These are phyloP conservation scores for Sungouiozyma ichnusensis DNA, from an alignment of 805 yeast species.

Conservation along the genomic window DNA sequence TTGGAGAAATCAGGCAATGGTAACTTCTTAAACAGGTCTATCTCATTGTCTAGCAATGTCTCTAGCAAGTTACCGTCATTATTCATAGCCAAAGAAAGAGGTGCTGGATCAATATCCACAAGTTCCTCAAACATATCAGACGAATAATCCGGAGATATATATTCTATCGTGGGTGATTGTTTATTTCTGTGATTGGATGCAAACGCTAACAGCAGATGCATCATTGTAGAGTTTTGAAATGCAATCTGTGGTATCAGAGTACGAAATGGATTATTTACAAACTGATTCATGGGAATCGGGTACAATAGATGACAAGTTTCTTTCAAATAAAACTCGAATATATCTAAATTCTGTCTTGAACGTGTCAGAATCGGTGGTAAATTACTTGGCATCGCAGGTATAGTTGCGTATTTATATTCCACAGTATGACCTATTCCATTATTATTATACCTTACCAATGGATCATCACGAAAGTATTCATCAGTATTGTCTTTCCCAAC, in stretches of 20 bases:
- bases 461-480: neutral
- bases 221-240: slow-evolving; percentile 40
- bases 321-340: slow-evolving; percentile 52
- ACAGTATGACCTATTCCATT: neutral
- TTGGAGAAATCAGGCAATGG: neutral
- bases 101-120: neutral
- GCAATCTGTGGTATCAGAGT: slow-evolving; percentile 60
- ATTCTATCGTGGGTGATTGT: neutral
- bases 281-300: slow-evolving; percentile 50
- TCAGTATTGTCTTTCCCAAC: too few species aligned
- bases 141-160: neutral
- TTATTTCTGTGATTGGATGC: slow-evolving; percentile 32
- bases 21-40: neutral
- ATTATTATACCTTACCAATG: neutral
- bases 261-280: slow-evolving; percentile 54
- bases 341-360: slow-evolving; percentile 49
- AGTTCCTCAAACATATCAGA: neutral
- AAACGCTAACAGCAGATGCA: slow-evolving; percentile 46
- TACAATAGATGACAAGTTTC: slow-evolving; percentile 52
- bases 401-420: neutral
- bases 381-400: slow-evolving; percentile 23
- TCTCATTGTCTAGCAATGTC: neutral
- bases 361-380: slow-evolving; percentile 51
- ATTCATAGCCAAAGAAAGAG: neutral
- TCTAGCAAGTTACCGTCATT: neutral